These are phyloP conservation scores for Ambrosiella cleistominuta DNA, from an alignment of 2,329 filamentous ascomycete genomes.

Conservation along the genomic window DNA sequence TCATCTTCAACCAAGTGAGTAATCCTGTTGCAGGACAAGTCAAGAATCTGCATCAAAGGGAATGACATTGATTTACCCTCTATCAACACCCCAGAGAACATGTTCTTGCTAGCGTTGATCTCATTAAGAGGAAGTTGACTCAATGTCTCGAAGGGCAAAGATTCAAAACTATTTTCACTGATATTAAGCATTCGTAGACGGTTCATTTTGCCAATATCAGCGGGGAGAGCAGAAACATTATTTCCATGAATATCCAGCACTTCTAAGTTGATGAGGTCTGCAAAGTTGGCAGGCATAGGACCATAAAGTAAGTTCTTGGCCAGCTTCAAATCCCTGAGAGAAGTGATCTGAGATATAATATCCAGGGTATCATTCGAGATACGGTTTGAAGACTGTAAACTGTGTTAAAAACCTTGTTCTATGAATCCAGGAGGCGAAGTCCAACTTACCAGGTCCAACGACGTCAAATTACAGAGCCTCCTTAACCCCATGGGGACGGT, in stretches of 20 bases:
- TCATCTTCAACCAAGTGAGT: constrained; percentile 30
- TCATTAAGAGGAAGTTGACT: constrained; percentile 54
- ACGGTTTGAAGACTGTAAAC: constrained; percentile 54
- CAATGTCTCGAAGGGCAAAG: constrained; percentile 53
- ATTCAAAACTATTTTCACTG: constrained; percentile 57
- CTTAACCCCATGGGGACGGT: constrained; percentile 59
- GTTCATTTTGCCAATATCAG: constrained; percentile 44
- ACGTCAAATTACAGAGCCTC: constrained; percentile 55
- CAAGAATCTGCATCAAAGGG: constrained; percentile 52
- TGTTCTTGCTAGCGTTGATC: constrained; percentile 60
- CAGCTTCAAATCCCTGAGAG: constrained; percentile 64
- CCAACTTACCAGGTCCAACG: constrained; percentile 56
- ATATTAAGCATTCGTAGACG: constrained; percentile 62
- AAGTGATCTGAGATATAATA: constrained; percentile 53
- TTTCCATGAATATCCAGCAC: constrained; percentile 70
- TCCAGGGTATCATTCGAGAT: constrained; percentile 56
- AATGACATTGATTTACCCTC: constrained; percentile 40
- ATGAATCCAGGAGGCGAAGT: neutral
- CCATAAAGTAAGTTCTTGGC: constrained; percentile 61
- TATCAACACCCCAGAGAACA: constrained; percentile 55
- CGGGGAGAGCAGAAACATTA: constrained; percentile 52
- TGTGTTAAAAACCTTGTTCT: neutral
- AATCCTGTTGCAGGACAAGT: constrained; percentile 62
- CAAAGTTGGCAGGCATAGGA: constrained; percentile 44
- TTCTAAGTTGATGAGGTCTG: constrained; percentile 52